Base-by-base conservation (phyloP, 345 rosid species). In the Salix caprea region DNA sequence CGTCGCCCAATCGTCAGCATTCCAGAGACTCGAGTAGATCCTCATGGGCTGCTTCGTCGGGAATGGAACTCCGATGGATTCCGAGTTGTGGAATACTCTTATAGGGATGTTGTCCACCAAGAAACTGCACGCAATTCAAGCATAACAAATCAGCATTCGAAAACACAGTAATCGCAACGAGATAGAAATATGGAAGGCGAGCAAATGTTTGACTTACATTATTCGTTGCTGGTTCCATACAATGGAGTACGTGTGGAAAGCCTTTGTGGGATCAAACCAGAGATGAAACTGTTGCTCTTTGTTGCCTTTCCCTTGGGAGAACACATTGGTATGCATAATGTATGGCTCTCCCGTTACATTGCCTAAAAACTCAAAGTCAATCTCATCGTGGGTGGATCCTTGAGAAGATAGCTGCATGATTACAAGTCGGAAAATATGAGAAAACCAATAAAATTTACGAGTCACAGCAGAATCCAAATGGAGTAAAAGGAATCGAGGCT, bases 1-100 rank as follows among this genome's bases (percentile, higher is more conserved):
- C 21, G 76, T 62, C 4, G 76, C 76, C 76, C 76, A 73, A 7
- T 73, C 76, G 62, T 73, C 76, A 26, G 69, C 76, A 44, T 73
- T 73, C 76, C 76, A 73, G 0, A 73, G 69, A 42, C 69, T 73
- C 3, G 76, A 73, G 42, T 73, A 62, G 18, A 62, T 30, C 13
- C 76, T 73, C 76, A 73, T 73, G 24, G 76, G 69, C 28, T 73
- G 76, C 68, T 73, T 73, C 8, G 30, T 73, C 28, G 69, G 76
- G 39, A 73, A 73, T 18, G 76, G 44, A 9, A 62, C 69, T 0
- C 76, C 60, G 2, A 40, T 19, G 44, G 76, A 28, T 73, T 73
- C 69, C 56, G 60, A 44, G 42, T 73, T 73, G 40, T 73, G 65
- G 58, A 73, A 73, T 18, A 73, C 69, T 73, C 76, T 73, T 4